These are phyloP conservation scores for Talaromyces verruculosus DNA, from an alignment of 2,329 filamentous ascomycete species.

Conservation along the genomic window DNA sequence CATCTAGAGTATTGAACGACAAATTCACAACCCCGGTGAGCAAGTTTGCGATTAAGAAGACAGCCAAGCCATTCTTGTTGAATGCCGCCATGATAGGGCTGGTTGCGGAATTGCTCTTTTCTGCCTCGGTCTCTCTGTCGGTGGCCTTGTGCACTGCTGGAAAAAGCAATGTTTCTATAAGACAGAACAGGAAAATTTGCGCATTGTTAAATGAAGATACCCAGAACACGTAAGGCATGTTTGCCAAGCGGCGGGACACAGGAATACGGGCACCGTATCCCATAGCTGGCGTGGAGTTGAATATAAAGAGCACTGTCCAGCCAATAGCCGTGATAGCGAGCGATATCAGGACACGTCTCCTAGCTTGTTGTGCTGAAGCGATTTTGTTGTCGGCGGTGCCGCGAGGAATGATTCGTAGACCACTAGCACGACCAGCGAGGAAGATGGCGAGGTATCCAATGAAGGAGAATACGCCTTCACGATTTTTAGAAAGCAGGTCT, in stretches of 20 bases:
- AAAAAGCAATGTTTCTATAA: conserved; percentile 77
- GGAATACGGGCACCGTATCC: conserved; percentile 64
- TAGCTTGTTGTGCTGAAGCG: conserved; percentile 42
- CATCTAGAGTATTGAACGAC: conserved; percentile 76
- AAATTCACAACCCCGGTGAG: conserved; percentile 88
- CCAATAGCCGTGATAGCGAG: conserved; percentile 64
- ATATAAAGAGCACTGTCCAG: conserved; percentile 70
- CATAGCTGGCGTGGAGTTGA: conserved; percentile 66
- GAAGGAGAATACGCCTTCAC: conserved; percentile 95
- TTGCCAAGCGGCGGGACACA: conserved; percentile 86
- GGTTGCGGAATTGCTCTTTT: conserved; percentile 67
- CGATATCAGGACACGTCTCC: conserved; percentile 61
- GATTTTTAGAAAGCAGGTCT: conserved; percentile 81
- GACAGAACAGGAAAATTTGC: conserved; percentile 76
- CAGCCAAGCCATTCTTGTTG: conserved; percentile 80
- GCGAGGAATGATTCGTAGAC: conserved; percentile 73
- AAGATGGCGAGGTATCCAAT: conserved; percentile 93
- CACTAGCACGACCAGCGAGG: conserved; percentile 79
- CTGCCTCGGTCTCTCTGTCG: conserved; percentile 57
- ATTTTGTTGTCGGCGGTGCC: conserved; percentile 48
- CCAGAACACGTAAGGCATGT: conserved; percentile 92
- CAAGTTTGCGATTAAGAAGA: conserved; percentile 87
- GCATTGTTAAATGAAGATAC: conserved; percentile 84
- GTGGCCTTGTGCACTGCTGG: conserved; percentile 65
- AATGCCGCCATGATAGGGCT: conserved; percentile 78